Base-by-base conservation (phyloP, 1,139 yeast genomes). In the Candida sojae region DNA sequence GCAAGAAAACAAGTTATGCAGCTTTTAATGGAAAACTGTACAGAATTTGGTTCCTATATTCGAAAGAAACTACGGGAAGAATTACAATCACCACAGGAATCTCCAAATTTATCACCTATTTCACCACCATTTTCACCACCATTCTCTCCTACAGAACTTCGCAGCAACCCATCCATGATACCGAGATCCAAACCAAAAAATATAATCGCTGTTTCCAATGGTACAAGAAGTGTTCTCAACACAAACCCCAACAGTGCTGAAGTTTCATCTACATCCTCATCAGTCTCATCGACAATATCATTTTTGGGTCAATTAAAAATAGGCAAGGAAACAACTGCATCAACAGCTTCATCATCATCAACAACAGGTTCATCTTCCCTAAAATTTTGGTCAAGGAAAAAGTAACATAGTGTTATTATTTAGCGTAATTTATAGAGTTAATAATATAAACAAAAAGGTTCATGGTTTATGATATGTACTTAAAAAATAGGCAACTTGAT, bases 261-360 rank as follows among this genome's bases (percentile, higher is more conserved):
- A n/a, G 36, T 32, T 32, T 39, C 46, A 12, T 40, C 48, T 7
- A 31, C 46, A n/a, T n/a, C 46, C 25, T 44, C 53, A 21, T 40
- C 56, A 1, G 48, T 47, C 33, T 42, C 54, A n/a, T 58, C 67
- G 2, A 53, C 68, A 10, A 52, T 62, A 6, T 61, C 72, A 49
- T 49, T 68, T 30, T 57, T 67, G 46, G 69, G 69, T 13, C 71
- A 68, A 45, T 57, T 67, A 44, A 67, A 64, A 49, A 26, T 53
- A 9, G 39, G 44, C 17, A 35, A 36, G 12, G 47, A 25, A 35
- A 28, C 39, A 39, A 33, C 25, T 11, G 11, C 40, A 23, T 17
- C 29, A 5, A 29, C 34, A 8, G 9, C 34, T 13, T 23, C 34
- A 17, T 17, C 21, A 17, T 2, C 21, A 31, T 21, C 48, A n/a